Conservation (phyloP, 441 rosid species). For the Populus hybrid region DNA sequence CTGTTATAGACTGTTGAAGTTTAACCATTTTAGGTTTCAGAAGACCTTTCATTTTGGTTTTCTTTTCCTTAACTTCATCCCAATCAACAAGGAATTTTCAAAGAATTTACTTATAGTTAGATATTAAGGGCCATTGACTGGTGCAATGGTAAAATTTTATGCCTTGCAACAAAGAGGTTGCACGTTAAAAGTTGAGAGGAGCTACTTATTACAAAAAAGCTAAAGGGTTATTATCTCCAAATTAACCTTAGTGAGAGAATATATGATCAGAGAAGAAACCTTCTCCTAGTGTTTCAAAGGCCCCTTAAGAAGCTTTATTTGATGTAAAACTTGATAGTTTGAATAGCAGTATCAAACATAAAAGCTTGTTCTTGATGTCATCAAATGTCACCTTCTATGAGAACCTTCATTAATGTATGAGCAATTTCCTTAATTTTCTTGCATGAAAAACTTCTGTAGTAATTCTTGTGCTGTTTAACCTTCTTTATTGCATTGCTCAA, state of each 20-base stretch:
- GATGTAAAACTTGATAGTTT: not conserved
- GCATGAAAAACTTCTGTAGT: not conserved
- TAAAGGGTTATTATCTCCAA: not conserved
- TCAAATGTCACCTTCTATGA: not conserved
- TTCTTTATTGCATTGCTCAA: not conserved
- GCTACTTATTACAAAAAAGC: not conserved
- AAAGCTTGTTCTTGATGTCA: not conserved
- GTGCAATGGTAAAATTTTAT: not conserved
- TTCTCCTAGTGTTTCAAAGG: not conserved
- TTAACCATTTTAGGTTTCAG: not conserved
- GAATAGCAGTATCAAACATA: not conserved
- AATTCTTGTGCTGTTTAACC: not conserved
- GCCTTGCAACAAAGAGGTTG: not conserved
- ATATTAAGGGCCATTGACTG: not conserved
- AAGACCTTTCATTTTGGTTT: not conserved
- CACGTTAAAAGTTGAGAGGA: not conserved
- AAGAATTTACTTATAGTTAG: not conserved
- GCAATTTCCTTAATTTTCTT: not conserved
- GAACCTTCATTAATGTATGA: not conserved
- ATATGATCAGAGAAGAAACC: not conserved
- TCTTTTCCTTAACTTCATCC: not conserved
- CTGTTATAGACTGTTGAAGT: not conserved
- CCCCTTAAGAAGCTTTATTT: not conserved
- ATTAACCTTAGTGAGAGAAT: not conserved
- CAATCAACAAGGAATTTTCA: not conserved